Evolutionary conservation across 1,139 yeast genomes (phyloP), one percentile per base, ranked within the genome.

Genomic region (Yamadazyma spencermartinsiae): DNA sequence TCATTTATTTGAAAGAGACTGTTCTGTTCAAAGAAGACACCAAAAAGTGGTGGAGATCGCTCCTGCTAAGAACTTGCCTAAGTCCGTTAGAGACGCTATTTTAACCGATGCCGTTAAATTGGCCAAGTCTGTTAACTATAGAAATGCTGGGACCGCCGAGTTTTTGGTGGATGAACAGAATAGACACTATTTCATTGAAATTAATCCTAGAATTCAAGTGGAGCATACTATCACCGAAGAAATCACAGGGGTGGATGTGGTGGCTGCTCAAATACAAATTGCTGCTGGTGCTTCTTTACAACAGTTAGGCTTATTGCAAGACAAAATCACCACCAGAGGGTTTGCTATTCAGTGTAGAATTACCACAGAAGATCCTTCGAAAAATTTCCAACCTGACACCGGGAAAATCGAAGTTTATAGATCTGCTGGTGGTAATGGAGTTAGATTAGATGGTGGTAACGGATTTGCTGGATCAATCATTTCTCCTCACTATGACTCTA

Each of bases 371-470:
- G 98, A 92, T 60, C 98, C 99, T 14, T 63, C 96, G 35, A 90
- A 89, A 71, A 87, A 84, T 61, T 92, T 92, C 81, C 97, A 87
- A 66, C 99, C 99, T 13, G 99, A 92, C 61, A 94, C 98, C 3
- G 99, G 99, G 61, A 89, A 92, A 67, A 86, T 92, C 52, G 99
- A 92, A 65, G 99, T 92, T 35, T 92, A 92, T 73, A 80, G 98
- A 64, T 89, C 98, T 27, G 88, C 98, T 28, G 99, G 99, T 71
- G 99, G 99, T 74, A 92, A 92, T 60, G 99, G 99, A 61, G 97
- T 92, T 36, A 83, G 99, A 70, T 76, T 92, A 52, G 99, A 92
- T 61, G 99, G 98, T 72, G 98, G 98, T 68, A 92, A 92, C 60
- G 98, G 98, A 6, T 92, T 89, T 66, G 95, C 97, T n/a, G 99